These are phyloP conservation scores for Trichoderma parareesei DNA, from an alignment of 495 filamentous ascomycete genomes.

Conservation along the genomic window DNA sequence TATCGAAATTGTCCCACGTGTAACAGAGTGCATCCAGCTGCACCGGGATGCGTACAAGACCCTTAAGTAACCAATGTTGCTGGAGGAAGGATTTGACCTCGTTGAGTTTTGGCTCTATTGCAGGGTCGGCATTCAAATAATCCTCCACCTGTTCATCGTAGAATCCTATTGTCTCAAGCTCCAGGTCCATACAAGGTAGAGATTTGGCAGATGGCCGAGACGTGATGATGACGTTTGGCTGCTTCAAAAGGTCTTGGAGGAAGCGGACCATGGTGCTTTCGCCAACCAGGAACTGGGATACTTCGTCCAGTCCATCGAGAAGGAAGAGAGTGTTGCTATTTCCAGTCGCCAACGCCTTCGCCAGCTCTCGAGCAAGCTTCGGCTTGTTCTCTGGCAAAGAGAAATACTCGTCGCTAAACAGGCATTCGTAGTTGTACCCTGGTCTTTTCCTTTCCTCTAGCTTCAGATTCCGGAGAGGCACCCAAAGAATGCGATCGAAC, in stretches of 20 bases:
- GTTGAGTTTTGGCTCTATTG: constrained; percentile 16
- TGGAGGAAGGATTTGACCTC: constrained; percentile 29
- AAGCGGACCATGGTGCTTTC: constrained; percentile 18
- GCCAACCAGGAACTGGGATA: constrained; percentile 22
- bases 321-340: constrained; percentile 26
- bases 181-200: constrained; percentile 19
- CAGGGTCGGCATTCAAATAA: constrained; percentile 21
- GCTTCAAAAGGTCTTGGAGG: constrained; percentile 27
- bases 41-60: constrained; percentile 37
- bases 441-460: constrained; percentile 15
- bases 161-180: constrained; percentile 30
- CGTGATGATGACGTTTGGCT: constrained; percentile 30
- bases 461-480: constrained; percentile 26
- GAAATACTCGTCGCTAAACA: constrained; percentile 26
- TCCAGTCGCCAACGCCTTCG: constrained; percentile 9
- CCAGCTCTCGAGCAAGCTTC: constrained; percentile 18
- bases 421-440: constrained; percentile 17
- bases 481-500: constrained; percentile 33
- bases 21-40: constrained; percentile 41
- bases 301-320: constrained; percentile 37
- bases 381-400: neutral
- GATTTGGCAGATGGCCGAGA: constrained; percentile 26
- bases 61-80: constrained; percentile 25
- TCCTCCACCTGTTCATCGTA: constrained; percentile 25
- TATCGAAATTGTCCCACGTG: constrained; percentile 25